These are phyloP conservation scores for Arabis alpina DNA, from an alignment of 345 rosid species.

Conservation along the genomic window DNA sequence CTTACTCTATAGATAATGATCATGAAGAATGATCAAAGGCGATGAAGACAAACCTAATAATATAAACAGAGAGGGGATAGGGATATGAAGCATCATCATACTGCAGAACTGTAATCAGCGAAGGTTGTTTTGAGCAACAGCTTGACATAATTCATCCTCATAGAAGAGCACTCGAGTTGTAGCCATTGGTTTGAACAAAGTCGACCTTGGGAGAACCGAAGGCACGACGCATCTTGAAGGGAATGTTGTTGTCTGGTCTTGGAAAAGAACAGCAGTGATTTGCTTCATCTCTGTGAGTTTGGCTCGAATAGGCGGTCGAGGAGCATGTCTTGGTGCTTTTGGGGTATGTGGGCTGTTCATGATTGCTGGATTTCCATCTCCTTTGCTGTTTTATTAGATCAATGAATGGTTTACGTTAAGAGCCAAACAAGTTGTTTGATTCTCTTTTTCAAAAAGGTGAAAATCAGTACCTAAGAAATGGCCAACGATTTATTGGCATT, in stretches of 20 bases:
- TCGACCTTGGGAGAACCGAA: conserved; percentile 74
- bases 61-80: conserved; percentile 53
- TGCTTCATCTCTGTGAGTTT: conserved; percentile 80
- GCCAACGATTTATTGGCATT: conserved; percentile 81
- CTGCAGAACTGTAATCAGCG: conserved; percentile 47
- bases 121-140: conserved; percentile 92
- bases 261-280: conserved; percentile 90
- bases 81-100: neutral
- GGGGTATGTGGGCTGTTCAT: conserved; percentile 75
- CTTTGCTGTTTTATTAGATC: conserved; percentile 54
- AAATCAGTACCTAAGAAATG: conserved; percentile 59
- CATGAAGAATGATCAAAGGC: conserved; percentile 42
- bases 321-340: conserved; percentile 93
- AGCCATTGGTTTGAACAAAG: conserved; percentile 58
- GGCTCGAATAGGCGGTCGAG: conserved; percentile 77
- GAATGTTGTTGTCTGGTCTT: conserved; percentile 68
- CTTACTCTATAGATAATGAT: conserved; percentile 43
- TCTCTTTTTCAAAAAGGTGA: neutral
- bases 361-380: conserved; percentile 55
- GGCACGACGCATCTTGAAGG: conserved; percentile 80
- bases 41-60: conserved; percentile 47
- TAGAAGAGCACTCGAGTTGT: conserved; percentile 72
- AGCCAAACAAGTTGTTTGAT: conserved; percentile 39
- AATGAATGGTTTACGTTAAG: conserved; percentile 4
- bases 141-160: conserved; percentile 94